Evolutionary conservation across 495 filamentous ascomycete genomes (phyloP), one percentile per base, ranked within the genome.

Genomic region (Endocarpon pusillum): DNA sequence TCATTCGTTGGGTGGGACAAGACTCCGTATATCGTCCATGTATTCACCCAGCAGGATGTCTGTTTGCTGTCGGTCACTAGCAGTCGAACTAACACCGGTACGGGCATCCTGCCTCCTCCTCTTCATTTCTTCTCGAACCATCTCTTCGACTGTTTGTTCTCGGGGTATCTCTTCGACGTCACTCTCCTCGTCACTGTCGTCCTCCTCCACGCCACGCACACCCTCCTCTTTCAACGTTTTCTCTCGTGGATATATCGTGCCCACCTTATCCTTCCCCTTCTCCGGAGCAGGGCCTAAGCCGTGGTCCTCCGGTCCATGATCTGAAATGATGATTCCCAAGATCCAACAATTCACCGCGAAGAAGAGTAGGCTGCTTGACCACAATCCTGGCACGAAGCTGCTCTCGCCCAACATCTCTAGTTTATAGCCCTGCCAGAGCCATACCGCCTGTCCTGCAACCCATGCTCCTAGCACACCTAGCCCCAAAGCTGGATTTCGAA

Each of bases 381-480:
- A 94, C 2, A 97, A 53, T 0, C 84, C 82, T 0, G 87, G 83
- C 2, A 89, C 52, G 41, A 94, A 97, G 0, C 73, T 82, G 37
- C 82, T 83, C n/a, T 59, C 42, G 0, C 89, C 89, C 1, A 89
- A 55, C 49, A 96, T 94, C 49, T 97, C 89, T 1, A 97, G 69
- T 36, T 71, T 58, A 44, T 76, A 96, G 2, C 71, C 89, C 57
- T 94, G 84, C 40, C 85, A 79, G 10, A 97, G 64, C 89, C 89
- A 97, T 3, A 34, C 12, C n/a, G 32, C 70, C 57, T 79, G 74
- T 19, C 69, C 66, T 1, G 64, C 39, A 4, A 92, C 55, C 89
- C 89, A 97, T 7, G 86, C 48, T 0, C 47, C 44, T 9, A 76
- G 51, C 1, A 77, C 78, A 0, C 55, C 42, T 0, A 86, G 36